Percentiles rank a stretch among this genome's conserved stretches.
These are phyloP conservation scores for Osmanthus fragrans DNA, from an alignment of 257 asterid species.

Conservation along the genomic window DNA sequence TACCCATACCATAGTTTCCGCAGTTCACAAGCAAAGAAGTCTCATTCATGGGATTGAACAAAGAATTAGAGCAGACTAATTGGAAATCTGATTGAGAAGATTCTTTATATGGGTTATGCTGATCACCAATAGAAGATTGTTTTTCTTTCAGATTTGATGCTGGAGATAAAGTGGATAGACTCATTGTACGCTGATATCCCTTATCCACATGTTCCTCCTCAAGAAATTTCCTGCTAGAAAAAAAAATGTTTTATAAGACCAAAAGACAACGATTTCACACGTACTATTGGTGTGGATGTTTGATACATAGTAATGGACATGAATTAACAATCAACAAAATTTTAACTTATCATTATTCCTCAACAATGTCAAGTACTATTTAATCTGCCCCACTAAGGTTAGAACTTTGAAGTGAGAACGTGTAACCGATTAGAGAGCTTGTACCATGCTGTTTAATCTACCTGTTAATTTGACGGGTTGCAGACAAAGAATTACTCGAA, in stretches of 20 bases:
- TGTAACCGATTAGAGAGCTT: not conserved
- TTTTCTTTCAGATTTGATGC: conserved; percentile 28
- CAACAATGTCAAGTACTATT: not conserved
- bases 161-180: conserved; percentile 33
- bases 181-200: conserved; percentile 34
- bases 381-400: not conserved
- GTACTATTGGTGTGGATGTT: too few relatives aligned
- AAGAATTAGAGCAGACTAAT: conserved; percentile 67
- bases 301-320: not conserved
- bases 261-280: not conserved
- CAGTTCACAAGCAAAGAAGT: conserved; percentile 42
- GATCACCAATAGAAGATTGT: conserved; percentile 25
- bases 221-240: conserved; percentile 36
- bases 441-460: conserved; percentile 16
- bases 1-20: not conserved
- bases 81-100: conserved; percentile 53
- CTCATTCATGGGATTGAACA: conserved; percentile 69
- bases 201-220: conserved; percentile 36
- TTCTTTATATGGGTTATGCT: conserved; percentile 32
- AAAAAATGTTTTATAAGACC: not conserved
- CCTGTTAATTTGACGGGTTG: conserved; percentile 49
- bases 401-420: not conserved
- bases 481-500: conserved; percentile 25
- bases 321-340: not conserved
- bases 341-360: not conserved